phyloP scores from a whole-genome alignment of 176 grass and related monocot genomes.

The Thalia dealbata region DNA sequence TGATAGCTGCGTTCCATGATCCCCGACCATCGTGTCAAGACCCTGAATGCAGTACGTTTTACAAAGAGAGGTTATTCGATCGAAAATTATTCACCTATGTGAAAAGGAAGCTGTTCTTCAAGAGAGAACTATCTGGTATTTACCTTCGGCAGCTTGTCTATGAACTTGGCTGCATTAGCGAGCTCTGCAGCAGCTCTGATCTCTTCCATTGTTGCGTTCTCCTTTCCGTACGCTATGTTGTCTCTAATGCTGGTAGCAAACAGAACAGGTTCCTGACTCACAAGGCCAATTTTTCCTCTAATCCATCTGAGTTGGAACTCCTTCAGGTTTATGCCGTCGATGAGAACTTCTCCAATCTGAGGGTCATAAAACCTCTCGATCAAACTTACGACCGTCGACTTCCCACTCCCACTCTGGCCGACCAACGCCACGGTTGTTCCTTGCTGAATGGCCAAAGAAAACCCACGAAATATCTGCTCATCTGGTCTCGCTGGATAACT shows the following conservation, averaged over 20 bases:
- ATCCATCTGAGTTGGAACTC: slow-evolving; percentile 83
- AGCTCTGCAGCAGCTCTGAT: slow-evolving; percentile 88
- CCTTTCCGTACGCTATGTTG: slow-evolving; percentile 86
- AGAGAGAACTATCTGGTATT: not conserved
- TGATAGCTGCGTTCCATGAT: slow-evolving; percentile 66
- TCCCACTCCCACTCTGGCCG: slow-evolving; percentile 80
- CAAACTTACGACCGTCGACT: slow-evolving; percentile 75
- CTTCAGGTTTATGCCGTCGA: slow-evolving; percentile 64
- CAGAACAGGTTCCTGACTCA: slow-evolving; percentile 80
- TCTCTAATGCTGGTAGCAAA: slow-evolving; percentile 75
- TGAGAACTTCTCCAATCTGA: slow-evolving; percentile 49
- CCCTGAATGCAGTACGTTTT: slow-evolving; percentile 30
- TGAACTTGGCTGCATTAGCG: slow-evolving; percentile 82
- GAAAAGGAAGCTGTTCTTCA: not conserved
- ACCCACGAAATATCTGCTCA: slow-evolving; percentile 70
- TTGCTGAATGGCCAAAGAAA: slow-evolving; percentile 49
- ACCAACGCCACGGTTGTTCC: slow-evolving; percentile 63
- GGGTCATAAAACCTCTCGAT: slow-evolving; percentile 86
- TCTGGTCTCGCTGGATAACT: slow-evolving; percentile 70
- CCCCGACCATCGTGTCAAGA: slow-evolving; percentile 61
- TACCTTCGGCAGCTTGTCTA: slow-evolving; percentile 93
- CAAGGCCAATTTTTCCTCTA: slow-evolving; percentile 83
- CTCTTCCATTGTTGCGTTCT: slow-evolving; percentile 50
- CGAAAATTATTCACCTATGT: no score
- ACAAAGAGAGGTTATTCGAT: not conserved